These are phyloP conservation scores for Bretziella fagacearum DNA, from an alignment of 2,329 filamentous ascomycete species.

Conservation along the genomic window DNA sequence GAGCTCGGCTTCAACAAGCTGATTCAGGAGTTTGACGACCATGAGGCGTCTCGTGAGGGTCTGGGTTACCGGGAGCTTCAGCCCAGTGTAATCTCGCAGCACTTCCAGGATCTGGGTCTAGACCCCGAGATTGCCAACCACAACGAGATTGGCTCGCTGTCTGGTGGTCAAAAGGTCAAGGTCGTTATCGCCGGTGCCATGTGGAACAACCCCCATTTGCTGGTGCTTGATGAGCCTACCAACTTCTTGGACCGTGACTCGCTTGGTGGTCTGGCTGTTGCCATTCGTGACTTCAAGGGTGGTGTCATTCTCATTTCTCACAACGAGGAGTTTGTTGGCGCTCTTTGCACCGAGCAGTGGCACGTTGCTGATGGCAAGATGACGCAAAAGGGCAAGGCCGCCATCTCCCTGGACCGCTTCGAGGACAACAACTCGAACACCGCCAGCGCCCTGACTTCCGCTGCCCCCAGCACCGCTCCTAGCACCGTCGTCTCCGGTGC, in stretches of 20 bases:
- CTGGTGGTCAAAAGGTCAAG: slow-evolving; percentile 97
- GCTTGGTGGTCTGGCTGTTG: slow-evolving; percentile 87
- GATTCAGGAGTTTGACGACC: slow-evolving; percentile 95
- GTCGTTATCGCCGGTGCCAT: slow-evolving; percentile 90
- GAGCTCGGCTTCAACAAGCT: slow-evolving; percentile 83
- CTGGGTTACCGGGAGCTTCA: slow-evolving; percentile 88
- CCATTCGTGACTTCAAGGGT: slow-evolving; percentile 94
- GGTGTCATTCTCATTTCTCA: slow-evolving; percentile 99
- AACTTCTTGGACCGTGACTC: slow-evolving; percentile 99
- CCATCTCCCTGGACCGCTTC: slow-evolving; percentile 65
- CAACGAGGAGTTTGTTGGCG: slow-evolving; percentile 97
- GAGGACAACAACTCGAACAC: slow-evolving; percentile 57
- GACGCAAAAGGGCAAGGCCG: slow-evolving; percentile 61
- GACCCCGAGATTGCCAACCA: slow-evolving; percentile 98
- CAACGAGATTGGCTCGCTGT: slow-evolving; percentile 92
- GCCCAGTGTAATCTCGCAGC: slow-evolving; percentile 86
- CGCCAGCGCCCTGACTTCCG: slow-evolving; percentile 33
- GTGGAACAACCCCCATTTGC: slow-evolving; percentile 97
- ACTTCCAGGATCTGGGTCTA: slow-evolving; percentile 91
- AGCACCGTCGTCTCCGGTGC: slow-evolving; percentile 64
- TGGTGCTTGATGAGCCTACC: slow-evolving; percentile 95
- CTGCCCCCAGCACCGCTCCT: slow-evolving; percentile 39
- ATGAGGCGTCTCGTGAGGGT: slow-evolving; percentile 96
- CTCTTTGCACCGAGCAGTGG: slow-evolving; percentile 91
- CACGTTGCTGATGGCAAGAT: slow-evolving; percentile 79